phyloP scores from a whole-genome alignment of 2,329 filamentous ascomycete species.

The Pseudogymnoascus pannorum region DNA sequence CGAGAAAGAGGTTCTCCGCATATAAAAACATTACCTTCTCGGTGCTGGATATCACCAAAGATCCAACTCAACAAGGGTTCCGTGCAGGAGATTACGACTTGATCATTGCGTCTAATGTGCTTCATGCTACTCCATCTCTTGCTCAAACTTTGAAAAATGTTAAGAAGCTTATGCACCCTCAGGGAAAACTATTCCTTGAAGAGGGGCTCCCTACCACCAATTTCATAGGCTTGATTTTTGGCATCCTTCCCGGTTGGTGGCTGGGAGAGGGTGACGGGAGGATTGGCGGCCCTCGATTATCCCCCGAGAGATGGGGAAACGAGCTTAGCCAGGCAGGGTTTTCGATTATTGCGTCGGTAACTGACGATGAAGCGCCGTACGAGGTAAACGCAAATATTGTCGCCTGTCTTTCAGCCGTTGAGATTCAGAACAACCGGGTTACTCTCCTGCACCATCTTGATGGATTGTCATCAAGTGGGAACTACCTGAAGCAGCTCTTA shows the following conservation, averaged over 20 bases:
- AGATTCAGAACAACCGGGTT: neutral
- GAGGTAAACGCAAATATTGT: constrained; percentile 20
- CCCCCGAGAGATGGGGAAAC: constrained; percentile 21
- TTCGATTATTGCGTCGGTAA: constrained; percentile 21
- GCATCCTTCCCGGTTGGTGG: constrained; percentile 28
- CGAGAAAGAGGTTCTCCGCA: constrained; percentile 27
- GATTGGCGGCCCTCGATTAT: constrained; percentile 21
- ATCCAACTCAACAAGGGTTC: constrained; percentile 30
- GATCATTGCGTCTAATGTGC: constrained; percentile 23
- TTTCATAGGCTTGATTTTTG: constrained; percentile 13
- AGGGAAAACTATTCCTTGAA: constrained; percentile 16
- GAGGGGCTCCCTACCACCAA: neutral
- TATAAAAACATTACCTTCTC: constrained; percentile 25
- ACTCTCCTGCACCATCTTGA: neutral
- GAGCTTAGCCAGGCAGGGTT: constrained; percentile 28
- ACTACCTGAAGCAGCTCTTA: neutral
- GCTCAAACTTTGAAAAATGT: constrained; percentile 17
- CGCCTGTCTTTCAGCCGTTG: neutral
- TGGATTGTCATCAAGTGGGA: neutral
- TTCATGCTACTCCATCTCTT: constrained; percentile 21
- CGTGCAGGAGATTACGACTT: constrained; percentile 25
- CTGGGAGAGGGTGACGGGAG: constrained; percentile 23
- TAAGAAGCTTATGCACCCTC: constrained; percentile 16
- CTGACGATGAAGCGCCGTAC: constrained; percentile 19
- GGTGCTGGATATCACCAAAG: constrained; percentile 30